These are phyloP conservation scores for Xylariaceae sp. DNA, from an alignment of 2,329 filamentous ascomycete species.

Conservation along the genomic window DNA sequence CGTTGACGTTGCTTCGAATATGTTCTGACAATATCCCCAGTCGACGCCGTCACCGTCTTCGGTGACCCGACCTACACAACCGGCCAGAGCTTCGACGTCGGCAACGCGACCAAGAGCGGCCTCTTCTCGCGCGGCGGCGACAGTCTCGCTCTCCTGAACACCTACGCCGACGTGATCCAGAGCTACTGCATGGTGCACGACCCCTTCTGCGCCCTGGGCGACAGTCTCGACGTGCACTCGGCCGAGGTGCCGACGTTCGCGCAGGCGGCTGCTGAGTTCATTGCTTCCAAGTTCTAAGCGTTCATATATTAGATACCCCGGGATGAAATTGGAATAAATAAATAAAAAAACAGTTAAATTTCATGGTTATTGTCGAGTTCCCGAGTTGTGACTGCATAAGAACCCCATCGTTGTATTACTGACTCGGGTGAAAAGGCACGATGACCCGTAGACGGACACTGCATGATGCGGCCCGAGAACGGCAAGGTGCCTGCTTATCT, in stretches of 20 bases:
- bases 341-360: neutral
- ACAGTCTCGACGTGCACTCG: conserved; percentile 10
- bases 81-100: conserved; percentile 16
- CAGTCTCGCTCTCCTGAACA: conserved; percentile 12
- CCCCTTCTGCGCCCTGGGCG: conserved; percentile 12
- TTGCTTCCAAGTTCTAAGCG: conserved; percentile 6
- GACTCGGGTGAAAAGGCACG: too few relatives aligned
- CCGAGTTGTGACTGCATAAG: too few relatives aligned
- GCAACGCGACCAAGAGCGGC: conserved; percentile 15
- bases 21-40: conserved; percentile 1
- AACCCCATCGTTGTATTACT: too few relatives aligned
- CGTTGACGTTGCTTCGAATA: too few relatives aligned
- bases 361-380: too few relatives aligned
- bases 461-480: too few relatives aligned
- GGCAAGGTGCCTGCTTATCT: too few relatives aligned
- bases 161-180: conserved; percentile 7
- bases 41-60: conserved; percentile 6
- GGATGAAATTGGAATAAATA: neutral
- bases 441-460: too few relatives aligned
- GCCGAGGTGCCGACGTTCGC: conserved; percentile 15
- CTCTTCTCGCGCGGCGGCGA: conserved; percentile 19
- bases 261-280: conserved; percentile 5
- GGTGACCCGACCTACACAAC: conserved; percentile 17
- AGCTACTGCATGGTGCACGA: conserved; percentile 18
- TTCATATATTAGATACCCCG: neutral